Percentiles rank a stretch among this genome's conserved stretches.
Evolutionary conservation across 352 stramenopile genomes (phyloP).

Genomic region (Pythium phragmitis): DNA sequence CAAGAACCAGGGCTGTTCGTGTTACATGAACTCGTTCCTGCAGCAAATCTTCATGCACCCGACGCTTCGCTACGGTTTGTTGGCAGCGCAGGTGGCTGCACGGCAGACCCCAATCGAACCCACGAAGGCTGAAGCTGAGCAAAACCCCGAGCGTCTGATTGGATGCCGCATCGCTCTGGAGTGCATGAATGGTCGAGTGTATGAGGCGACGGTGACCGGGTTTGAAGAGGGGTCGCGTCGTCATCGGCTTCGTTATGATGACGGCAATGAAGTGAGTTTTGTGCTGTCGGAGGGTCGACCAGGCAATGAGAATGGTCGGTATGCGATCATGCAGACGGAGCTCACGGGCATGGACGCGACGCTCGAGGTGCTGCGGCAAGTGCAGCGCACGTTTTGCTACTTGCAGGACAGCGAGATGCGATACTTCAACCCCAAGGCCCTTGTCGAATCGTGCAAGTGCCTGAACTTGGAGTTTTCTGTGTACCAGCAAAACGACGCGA

Average conservation of each 20-base stretch:
- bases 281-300: constrained; percentile 91
- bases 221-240: constrained; percentile 81
- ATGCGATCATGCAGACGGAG: constrained; percentile 82
- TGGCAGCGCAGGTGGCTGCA: constrained; percentile 67
- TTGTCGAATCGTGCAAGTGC: constrained; percentile 90
- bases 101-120: constrained; percentile 58
- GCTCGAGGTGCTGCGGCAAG: constrained; percentile 86
- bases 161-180: constrained; percentile 90
- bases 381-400: constrained; percentile 90
- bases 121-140: constrained; percentile 89
- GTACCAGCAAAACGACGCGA: constrained; percentile 99
- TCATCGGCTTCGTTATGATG: constrained; percentile 86
- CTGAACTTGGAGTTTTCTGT: constrained; percentile 93
- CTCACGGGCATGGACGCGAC: constrained; percentile 78
- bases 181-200: constrained; percentile 91
- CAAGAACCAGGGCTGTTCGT: constrained; percentile 99
- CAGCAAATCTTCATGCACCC: constrained; percentile 96
- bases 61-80: constrained; percentile 71
- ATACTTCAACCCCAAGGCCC: constrained; percentile 82
- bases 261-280: constrained; percentile 85
- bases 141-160: constrained; percentile 64
- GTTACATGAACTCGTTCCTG: constrained; percentile 99
- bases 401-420: constrained; percentile 83
- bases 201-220: constrained; percentile 90
- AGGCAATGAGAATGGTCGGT: constrained; percentile 96